Percentiles rank a stretch among this genome's conserved stretches.
These are phyloP conservation scores for Sclerotinia minor DNA, from an alignment of 2,329 filamentous ascomycete genomes.

Conservation along the genomic window DNA sequence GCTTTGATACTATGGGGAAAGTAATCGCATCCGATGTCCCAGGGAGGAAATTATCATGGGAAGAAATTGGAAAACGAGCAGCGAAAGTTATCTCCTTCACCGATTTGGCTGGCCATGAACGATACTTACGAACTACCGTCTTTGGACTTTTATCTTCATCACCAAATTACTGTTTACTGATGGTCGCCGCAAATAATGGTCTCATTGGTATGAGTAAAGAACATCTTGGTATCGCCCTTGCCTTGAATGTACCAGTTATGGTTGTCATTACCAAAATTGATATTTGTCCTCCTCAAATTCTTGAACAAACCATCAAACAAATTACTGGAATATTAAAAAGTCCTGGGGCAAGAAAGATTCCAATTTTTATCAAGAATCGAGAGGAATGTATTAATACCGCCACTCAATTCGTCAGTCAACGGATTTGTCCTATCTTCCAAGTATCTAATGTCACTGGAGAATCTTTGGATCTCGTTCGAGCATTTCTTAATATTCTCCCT, in stretches of 20 bases:
- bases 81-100: constrained; percentile 97
- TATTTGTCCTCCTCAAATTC: constrained; percentile 92
- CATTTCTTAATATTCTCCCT: constrained; percentile 91
- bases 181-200: constrained; percentile 98
- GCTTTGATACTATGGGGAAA: constrained; percentile 84
- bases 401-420: constrained; percentile 90
- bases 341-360: constrained; percentile 90
- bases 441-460: constrained; percentile 97
- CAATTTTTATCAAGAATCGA: constrained; percentile 87
- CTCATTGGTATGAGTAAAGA: constrained; percentile 98
- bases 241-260: constrained; percentile 96
- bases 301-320: constrained; percentile 90
- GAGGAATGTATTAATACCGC: constrained; percentile 95
- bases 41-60: constrained; percentile 89
- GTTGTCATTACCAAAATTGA: constrained; percentile 98
- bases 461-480: constrained; percentile 84
- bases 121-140: constrained; percentile 92
- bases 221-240: constrained; percentile 90
- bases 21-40: constrained; percentile 80
- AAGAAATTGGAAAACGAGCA: constrained; percentile 92
- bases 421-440: constrained; percentile 96
- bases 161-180: constrained; percentile 95
- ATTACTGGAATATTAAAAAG: constrained; percentile 92
- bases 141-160: constrained; percentile 93
- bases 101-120: constrained; percentile 92